Conservation (phyloP, 257 asterid species). For the Rehmannia glutinosa region DNA sequence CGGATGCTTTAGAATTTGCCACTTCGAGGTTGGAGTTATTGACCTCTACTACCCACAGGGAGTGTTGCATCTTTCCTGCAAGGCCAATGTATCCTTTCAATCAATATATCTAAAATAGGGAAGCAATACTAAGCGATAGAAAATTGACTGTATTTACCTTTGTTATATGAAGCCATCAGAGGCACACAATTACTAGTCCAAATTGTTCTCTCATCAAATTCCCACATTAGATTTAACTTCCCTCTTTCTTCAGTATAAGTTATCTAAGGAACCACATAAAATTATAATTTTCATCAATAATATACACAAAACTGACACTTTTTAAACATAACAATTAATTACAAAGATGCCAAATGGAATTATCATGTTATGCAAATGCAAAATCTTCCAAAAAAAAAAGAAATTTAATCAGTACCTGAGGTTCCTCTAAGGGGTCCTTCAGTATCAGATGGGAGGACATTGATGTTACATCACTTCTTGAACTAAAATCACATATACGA, state of each 20-base stretch:
- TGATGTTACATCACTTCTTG: slow-evolving; percentile 51
- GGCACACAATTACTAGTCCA: slow-evolving; percentile 88
- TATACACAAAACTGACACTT: neutral
- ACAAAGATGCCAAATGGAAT: neutral
- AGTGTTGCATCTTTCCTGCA: slow-evolving; percentile 89
- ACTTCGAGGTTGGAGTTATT: slow-evolving; percentile 42
- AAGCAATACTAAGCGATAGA: slow-evolving; percentile 3
- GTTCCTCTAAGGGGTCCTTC: slow-evolving; percentile 85
- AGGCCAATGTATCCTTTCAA: slow-evolving; percentile 8
- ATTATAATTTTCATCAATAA: slow-evolving; percentile 1
- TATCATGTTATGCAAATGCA: slow-evolving; percentile 4
- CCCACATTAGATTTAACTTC: slow-evolving; percentile 60
- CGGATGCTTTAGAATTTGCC: slow-evolving; percentile 38
- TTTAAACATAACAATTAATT: neutral
- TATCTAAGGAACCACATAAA: slow-evolving; percentile 35
- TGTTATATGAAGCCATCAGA: slow-evolving; percentile 76
- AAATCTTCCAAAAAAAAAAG: neutral
- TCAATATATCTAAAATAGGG: slow-evolving; percentile 1
- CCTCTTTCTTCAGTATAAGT: slow-evolving; percentile 88
- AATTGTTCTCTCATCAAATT: slow-evolving; percentile 84
- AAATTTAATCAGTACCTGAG: slow-evolving; percentile 54
- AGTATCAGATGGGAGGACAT: slow-evolving; percentile 71
- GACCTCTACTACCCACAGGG: slow-evolving; percentile 84
- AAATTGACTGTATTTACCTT: slow-evolving; percentile 46
- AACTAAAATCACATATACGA: slow-evolving; percentile 40